phyloP scores from a whole-genome alignment of 495 filamentous ascomycete genomes.

The Glutinoglossum americanum region DNA sequence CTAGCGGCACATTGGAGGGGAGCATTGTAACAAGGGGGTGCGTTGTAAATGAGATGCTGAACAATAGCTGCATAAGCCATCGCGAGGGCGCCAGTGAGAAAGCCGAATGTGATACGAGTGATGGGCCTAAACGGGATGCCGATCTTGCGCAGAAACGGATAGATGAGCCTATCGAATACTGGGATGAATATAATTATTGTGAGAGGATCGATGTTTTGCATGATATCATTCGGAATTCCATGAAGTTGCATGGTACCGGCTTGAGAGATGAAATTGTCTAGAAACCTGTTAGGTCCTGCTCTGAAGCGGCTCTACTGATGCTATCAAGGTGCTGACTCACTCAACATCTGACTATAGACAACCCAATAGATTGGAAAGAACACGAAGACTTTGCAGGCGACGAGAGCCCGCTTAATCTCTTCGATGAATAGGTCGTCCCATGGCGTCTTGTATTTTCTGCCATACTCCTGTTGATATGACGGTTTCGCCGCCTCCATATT shows the following conservation, averaged over 20 bases:
- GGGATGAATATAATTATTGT: conserved; percentile 53
- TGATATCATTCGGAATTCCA: conserved; percentile 49
- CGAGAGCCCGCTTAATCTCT: conserved; percentile 34
- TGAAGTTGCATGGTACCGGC: conserved; percentile 32
- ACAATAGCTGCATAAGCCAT: conserved; percentile 46
- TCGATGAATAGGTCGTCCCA: conserved; percentile 46
- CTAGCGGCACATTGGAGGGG: conserved; percentile 23
- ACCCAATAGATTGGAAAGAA: conserved; percentile 43
- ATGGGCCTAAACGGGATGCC: conserved; percentile 48
- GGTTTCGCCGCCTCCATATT: conserved; percentile 34
- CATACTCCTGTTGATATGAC: conserved; percentile 27
- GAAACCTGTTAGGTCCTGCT: conserved; percentile 15
- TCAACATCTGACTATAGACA: conserved; percentile 34
- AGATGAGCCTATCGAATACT: conserved; percentile 42
- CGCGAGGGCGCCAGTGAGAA: conserved; percentile 39
- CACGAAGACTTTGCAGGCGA: conserved; percentile 37
- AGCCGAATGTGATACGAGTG: conserved; percentile 52
- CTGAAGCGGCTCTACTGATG: not conserved
- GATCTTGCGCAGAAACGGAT: conserved; percentile 41
- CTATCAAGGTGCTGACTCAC: conserved; percentile 1
- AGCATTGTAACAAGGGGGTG: conserved; percentile 29
- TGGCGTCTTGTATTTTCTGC: conserved; percentile 17
- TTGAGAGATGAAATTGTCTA: conserved; percentile 33
- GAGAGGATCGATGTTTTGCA: conserved; percentile 57
- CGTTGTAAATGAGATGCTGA: conserved; percentile 48